Base-by-base conservation (phyloP, 177 flowering plant species). In the Tripterygium wilfordii region DNA sequence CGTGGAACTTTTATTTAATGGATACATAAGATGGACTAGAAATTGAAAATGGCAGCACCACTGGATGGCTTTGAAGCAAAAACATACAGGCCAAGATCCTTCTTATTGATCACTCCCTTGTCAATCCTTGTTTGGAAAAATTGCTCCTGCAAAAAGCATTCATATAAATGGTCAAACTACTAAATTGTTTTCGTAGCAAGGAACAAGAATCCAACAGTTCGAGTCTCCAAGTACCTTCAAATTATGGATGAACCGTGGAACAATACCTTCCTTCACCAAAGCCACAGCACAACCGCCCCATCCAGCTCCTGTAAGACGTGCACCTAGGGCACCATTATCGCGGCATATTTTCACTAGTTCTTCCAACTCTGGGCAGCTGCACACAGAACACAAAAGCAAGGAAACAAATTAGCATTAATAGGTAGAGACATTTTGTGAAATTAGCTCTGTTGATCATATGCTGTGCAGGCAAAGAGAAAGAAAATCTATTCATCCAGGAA, bases 261-360 rank as follows among this genome's bases (percentile, higher is more conserved):
- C 83, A 3, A 66, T 64, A 42, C 41, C 56, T 49, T 91, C 98
- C 54, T 78, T 82, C 8, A 91, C 95, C 59, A 88, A 65, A 42
- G 95, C 81, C 14, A 88, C 98, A 0, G 82, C 85, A 69, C 98
- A 91, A 19, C 98, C 98, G 36, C 98, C 98, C 98, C 98, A 88
- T 67, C 96, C 98, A 31, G 96, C 98, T 65, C 98, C 96, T 0
- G 95, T 85, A 14, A 91, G 94, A 71, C 98, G 83, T 32, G 98
- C 95, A 32, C 98, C 98, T 14, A 91, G 72, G 21, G 95, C 98
- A 46, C 88, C 88, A 45, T 79, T 68, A 9, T 73, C 78, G 20
- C 81, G 75, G 41, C 94, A 83, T n/a, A 77, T 38, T 30, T 69
- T 77, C 6, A 91, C 98, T n/a, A 91, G 81, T 63, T 85, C 94